Evolutionary conservation across 106 monocot genomes (phyloP).

Genomic region (Triglochin maritima): DNA sequence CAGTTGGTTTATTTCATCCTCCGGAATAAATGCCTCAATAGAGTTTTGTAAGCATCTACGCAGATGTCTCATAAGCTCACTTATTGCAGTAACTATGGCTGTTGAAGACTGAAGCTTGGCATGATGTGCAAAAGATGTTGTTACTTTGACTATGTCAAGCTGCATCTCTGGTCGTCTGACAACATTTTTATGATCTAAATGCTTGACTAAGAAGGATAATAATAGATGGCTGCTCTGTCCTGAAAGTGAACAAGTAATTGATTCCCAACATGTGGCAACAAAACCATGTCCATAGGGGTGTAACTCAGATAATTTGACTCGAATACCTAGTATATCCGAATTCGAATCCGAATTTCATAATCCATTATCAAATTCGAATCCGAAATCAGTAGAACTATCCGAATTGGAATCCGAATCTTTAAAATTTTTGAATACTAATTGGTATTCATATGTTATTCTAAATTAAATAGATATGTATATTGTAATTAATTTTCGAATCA

Average conservation of each 20-base stretch:
- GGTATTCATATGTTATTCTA: too few relatives aligned
- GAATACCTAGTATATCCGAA: too few relatives aligned
- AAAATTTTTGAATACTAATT: too few relatives aligned
- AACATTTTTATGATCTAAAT: slow-evolving; percentile 88
- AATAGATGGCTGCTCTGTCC: slow-evolving; percentile 64
- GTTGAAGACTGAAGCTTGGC: slow-evolving; percentile 38
- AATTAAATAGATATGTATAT: too few relatives aligned
- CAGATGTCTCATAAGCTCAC: slow-evolving; percentile 75
- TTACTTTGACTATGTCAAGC: slow-evolving; percentile 46
- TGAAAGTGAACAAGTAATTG: slow-evolving; percentile 21
- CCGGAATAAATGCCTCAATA: slow-evolving; percentile 42
- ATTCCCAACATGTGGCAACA: neutral
- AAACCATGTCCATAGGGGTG: neutral
- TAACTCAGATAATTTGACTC: too few relatives aligned
- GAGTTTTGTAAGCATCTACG: slow-evolving; percentile 79
- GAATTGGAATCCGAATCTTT: too few relatives aligned
- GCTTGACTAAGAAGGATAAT: slow-evolving; percentile 63
- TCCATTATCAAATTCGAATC: too few relatives aligned
- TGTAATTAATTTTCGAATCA: too few relatives aligned
- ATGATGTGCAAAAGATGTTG: slow-evolving; percentile 36
- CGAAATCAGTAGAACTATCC: too few relatives aligned
- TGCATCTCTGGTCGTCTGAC: slow-evolving; percentile 46
- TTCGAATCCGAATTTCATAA: too few relatives aligned
- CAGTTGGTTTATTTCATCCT: slow-evolving; percentile 22
- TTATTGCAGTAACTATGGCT: slow-evolving; percentile 49